Evolutionary conservation across 2,329 filamentous ascomycete species (phyloP), one percentile per base, ranked within the genome.

Genomic region (Talaromyces marneffei): DNA sequence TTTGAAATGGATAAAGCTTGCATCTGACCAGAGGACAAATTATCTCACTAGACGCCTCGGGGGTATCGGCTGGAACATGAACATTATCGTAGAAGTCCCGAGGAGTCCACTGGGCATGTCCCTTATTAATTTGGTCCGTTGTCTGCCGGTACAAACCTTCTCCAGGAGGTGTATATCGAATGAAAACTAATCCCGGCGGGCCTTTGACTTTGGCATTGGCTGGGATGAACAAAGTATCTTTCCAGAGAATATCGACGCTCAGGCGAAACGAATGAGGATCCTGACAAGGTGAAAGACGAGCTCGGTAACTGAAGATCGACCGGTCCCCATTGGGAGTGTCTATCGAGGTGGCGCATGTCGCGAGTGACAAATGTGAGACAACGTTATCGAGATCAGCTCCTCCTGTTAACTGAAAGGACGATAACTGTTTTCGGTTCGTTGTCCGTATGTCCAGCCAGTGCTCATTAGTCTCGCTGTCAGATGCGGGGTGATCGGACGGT

Each of bases 31-130:
- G 58, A 27, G 74, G 68, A 61, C 73, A 75, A 39, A 72, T 68
- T 6, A 79, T 65, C 6, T 72, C 65, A 35, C 70, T 68, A 4
- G 75, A 74, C 29, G 72, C 57, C n/a, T 65, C 66, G 12, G 69
- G 61, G 2, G 69, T 69, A 37, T 74, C 67, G 20, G 66, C 65
- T 12, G 79, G 79, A 25, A 80, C 75, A 66, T 80, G 73, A 42
- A 80, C 78, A 66, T 74, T 78, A 29, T 78, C 73, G 57, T 81
- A 81, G 63, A 81, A 81, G 52, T 80, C 76, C 18, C 74, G 71
- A 14, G 74, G 72, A 8, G 68, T 67, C 74, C 74, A 76, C 61
- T 42, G 50, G 61, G 39, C 9, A 33, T 54, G 39, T 7, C 20
- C n/a, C 16, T 63, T 53, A 20, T 33, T 14, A 10, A 27, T 18